Evolutionary conservation across 1,139 yeast genomes (phyloP), one percentile per base, ranked within the genome.

Genomic region (Hemisphaericaspora xylofermentans): DNA sequence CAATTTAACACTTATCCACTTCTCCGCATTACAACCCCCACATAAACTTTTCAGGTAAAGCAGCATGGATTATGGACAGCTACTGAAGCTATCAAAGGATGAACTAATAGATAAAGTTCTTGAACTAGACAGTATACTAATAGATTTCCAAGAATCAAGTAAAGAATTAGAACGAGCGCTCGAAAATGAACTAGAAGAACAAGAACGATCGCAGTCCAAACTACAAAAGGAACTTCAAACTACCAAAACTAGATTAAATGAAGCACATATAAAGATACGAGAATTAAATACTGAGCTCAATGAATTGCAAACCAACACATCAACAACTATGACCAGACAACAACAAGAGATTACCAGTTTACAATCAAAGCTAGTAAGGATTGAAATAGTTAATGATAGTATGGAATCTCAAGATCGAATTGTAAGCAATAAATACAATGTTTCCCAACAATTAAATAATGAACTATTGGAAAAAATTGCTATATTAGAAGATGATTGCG

Each of bases 381-480:
- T 67, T 18, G 78, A 72, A 45, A 71, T 71, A 6, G 53, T 60
- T 14, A 70, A 71, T 47, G 78, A 71, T 43, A 61, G 60, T 37
- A 66, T 68, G 69, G 71, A 67, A 41, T 60, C 66, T 14, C 61
- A 66, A 22, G 76, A 71, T 44, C 54, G 78, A 6, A 50, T 71
- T 12, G 46, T 65, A 1, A 54, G 52, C 12, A 60, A 53, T 46
- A 67, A 70, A 43, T 54, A 69, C 12, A 65, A 61, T 29, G 47
- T 61, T n/a, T 56, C 71, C 14, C 62, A 56, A 29, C 70, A 65
- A 39, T 64, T 70, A 43, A 70, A 67, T 48, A 67, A 68, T 46
- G 75, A 70, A 43, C 52, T 71, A 19, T 52, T 71, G 16, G 78
- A 72, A 48, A 67, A 64, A 41, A 44, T 71, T 28, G 77, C 78